These are phyloP conservation scores for Lactifluus piperatus DNA, from an alignment of 768 basidiomycete species.

Conservation along the genomic window DNA sequence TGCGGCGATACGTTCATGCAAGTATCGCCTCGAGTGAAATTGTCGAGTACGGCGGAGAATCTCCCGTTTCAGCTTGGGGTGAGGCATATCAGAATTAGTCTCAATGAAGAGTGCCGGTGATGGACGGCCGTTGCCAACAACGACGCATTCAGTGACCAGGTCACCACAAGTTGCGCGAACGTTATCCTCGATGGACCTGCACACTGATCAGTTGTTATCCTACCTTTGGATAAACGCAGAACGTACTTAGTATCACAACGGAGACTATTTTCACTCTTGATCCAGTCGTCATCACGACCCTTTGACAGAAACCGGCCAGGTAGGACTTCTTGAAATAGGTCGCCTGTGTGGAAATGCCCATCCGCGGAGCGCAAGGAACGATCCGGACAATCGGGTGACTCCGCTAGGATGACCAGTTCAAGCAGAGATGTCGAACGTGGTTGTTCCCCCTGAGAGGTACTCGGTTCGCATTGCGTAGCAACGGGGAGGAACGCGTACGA, in stretches of 20 bases:
- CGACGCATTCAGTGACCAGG: conserved; percentile 64
- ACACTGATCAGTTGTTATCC: neutral
- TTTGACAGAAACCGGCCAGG: conserved; percentile 55
- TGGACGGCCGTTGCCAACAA: conserved; percentile 68
- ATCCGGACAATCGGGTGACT: conserved; percentile 64
- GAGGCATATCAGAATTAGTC: conserved; percentile 39
- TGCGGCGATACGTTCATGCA: conserved; percentile 68
- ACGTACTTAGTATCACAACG: conserved; percentile 66
- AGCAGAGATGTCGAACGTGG: conserved; percentile 46
- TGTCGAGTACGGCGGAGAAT: conserved; percentile 64
- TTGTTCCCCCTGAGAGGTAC: conserved; percentile 34
- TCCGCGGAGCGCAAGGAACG: conserved; percentile 46
- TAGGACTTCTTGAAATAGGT: conserved; percentile 60
- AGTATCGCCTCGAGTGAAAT: conserved; percentile 67
- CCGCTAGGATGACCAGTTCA: conserved; percentile 61
- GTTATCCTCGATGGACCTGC: conserved; percentile 70
- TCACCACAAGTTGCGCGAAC: conserved; percentile 53
- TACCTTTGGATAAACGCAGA: neutral
- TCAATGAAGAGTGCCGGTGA: conserved; percentile 74
- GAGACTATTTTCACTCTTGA: conserved; percentile 71
- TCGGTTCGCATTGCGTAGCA: conserved; percentile 27
- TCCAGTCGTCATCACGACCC: conserved; percentile 79
- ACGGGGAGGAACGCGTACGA: conserved; percentile 62
- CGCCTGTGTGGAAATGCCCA: conserved; percentile 73
- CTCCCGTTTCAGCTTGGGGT: conserved; percentile 54